Base-by-base conservation (phyloP, 2,329 filamentous ascomycete species). In the Neopestalotiopsis rosae region DNA sequence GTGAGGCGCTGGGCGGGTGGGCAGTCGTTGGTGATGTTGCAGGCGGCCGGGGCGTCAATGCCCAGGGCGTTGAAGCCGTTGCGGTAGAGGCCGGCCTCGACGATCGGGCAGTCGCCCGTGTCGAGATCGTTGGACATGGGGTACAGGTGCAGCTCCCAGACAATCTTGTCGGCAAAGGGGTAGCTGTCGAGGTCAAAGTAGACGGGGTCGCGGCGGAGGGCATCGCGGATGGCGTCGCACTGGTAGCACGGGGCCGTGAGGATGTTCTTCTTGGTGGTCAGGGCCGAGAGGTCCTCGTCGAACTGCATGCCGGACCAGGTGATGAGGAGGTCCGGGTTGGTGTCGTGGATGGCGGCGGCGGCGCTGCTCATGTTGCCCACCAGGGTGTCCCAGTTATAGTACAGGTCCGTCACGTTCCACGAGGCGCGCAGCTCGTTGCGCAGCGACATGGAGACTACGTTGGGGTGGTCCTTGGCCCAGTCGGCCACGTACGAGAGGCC, bases 401-500 rank as follows among this genome's bases (percentile, higher is more conserved):
- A 74, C 52, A 80, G 73, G 56, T 76, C 72, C 1, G 77, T 79
- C 74, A 72, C 70, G 71, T 79, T 79, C 75, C 75, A 79, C 3
- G 77, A 77, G 61, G 79, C 76, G 20, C 81, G 80, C 32, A 83
- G 76, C 73, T 83, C 81, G 72, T 84, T 83, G 45, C 80, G 79
- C 4, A 84, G 76, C 6, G 79, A 80, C 74, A 82, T 81, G 32
- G 78, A 81, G 0, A 79, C 79, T n/a, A 83, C 72, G 69, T 79
- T 81, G 5, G 78, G 76, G 74, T 84, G 83, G 13, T 73, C 71
- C 56, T 79, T 75, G 10, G 81, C 80, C 81, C 84, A 84, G 20
- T 77, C 71, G 68, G 74, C 83, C 76, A 90, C 88, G 73, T 85
- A 88, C 1, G 80, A 77, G 42, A 88, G 80, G 1, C 87, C 88